Percentiles rank a stretch among this genome's conserved stretches.
Conservation (phyloP, 1,284 basidiomycete genomes). For the Heterobasidion irregulare region DNA sequence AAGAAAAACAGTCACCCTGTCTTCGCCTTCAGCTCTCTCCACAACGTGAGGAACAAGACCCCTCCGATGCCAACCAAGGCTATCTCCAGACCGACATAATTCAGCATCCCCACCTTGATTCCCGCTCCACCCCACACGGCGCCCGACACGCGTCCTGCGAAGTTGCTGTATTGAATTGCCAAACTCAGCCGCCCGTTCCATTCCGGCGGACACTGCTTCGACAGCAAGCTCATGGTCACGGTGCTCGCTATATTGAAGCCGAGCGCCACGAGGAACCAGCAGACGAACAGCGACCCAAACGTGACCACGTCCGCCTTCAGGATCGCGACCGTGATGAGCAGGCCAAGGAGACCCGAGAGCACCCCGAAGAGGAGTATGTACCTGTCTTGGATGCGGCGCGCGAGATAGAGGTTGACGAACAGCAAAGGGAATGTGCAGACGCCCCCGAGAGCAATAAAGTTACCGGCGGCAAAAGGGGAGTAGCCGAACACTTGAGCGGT, state of each 20-base stretch:
- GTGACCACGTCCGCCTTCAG: conserved; percentile 29
- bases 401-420: conserved; percentile 47
- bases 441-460: conserved; percentile 64
- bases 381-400: conserved; percentile 55
- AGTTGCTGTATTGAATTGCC: conserved; percentile 63
- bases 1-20: conserved; percentile 29
- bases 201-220: conserved; percentile 54
- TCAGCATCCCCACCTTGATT: conserved; percentile 54
- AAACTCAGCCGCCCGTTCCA: conserved; percentile 53
- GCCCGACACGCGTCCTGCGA: conserved; percentile 50
- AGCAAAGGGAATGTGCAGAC: conserved; percentile 58
- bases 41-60: conserved; percentile 43
- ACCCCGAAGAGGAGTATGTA: conserved; percentile 47
- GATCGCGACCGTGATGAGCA: conserved; percentile 39
- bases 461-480: conserved; percentile 57
- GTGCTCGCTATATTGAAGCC: conserved; percentile 66
- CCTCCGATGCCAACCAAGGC: conserved; percentile 51
- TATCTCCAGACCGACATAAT: conserved; percentile 55
- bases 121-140: conserved; percentile 64
- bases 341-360: conserved; percentile 39
- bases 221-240: conserved; percentile 54
- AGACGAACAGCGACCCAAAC: conserved; percentile 39
- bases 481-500: conserved; percentile 42
- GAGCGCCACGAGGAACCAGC: conserved; percentile 60
- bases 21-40: conserved; percentile 61